phyloP scores from a whole-genome alignment of 2,329 filamentous ascomycete genomes.

The Verticillium nonalfalfae region DNA sequence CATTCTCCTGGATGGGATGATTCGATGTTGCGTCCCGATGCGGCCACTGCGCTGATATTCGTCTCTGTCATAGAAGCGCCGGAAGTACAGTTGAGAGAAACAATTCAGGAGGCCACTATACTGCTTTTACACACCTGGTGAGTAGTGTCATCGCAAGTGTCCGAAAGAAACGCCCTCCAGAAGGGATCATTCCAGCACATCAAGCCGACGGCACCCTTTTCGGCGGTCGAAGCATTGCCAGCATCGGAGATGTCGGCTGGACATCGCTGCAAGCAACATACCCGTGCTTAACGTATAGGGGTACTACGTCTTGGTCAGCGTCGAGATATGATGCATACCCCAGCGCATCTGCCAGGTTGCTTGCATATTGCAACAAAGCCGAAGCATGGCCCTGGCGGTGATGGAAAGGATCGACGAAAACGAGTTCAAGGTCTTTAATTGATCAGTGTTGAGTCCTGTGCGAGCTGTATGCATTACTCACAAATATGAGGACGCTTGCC shows the following conservation, averaged over 20 bases:
- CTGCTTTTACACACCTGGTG: no score
- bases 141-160: no score
- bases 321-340: constrained; percentile 11
- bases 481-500: constrained; percentile 10
- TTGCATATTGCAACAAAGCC: constrained; percentile 6
- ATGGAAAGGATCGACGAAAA: constrained; percentile 11
- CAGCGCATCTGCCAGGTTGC: constrained; percentile 7
- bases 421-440: constrained; percentile 9
- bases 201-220: no score
- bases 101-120: no score
- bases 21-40: no score
- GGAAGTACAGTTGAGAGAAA: no score
- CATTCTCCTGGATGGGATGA: no score
- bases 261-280: constrained; percentile 5
- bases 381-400: constrained; percentile 8
- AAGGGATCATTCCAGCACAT: no score
- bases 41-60: no score
- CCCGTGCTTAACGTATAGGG: constrained; percentile 8
- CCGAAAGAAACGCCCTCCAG: no score
- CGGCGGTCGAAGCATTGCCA: constrained; percentile 12
- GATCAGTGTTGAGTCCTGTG: no score
- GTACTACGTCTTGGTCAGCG: constrained; percentile 7
- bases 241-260: constrained; percentile 5
- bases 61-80: no score
- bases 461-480: constrained; percentile 1